These are phyloP conservation scores for Ormosia semicastrata DNA, from an alignment of 306 rosid genomes.

Conservation along the genomic window DNA sequence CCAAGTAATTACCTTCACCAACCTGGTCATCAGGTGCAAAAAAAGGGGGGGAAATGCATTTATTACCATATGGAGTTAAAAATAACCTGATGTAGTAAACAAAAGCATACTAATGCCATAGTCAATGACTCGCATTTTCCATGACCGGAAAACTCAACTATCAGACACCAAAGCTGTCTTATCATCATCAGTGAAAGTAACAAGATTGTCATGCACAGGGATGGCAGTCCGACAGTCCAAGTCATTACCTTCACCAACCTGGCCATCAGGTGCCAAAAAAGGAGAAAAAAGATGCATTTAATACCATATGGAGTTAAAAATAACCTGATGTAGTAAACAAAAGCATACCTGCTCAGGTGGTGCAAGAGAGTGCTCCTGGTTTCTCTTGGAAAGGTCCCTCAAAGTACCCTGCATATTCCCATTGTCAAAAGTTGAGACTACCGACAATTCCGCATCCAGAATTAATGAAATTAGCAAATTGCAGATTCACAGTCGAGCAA, in stretches of 20 bases:
- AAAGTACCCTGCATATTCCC: conserved; percentile 62
- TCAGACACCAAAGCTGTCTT: conserved; percentile 56
- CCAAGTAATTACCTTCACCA: conserved; percentile 60
- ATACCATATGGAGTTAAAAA: background rate
- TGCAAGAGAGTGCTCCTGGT: conserved; percentile 52
- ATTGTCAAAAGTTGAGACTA: background rate
- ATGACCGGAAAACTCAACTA: conserved; percentile 38
- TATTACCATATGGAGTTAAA: background rate
- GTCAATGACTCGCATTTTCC: conserved; percentile 39
- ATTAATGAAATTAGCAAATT: background rate
- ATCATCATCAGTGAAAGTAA: conserved; percentile 53
- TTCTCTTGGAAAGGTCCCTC: conserved; percentile 84
- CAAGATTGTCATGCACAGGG: conserved; percentile 41
- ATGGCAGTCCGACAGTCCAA: conserved; percentile 46
- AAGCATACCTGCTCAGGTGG: conserved; percentile 55
- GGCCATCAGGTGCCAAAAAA: conserved; percentile 12
- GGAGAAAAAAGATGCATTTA: background rate
- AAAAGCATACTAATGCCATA: conserved; percentile 26
- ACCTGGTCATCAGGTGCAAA: conserved; percentile 44
- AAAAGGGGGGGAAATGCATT: background rate
- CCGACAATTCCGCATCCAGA: background rate
- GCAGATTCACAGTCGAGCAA: conserved; percentile 9
- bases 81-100: background rate
- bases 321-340: background rate
- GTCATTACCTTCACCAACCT: conserved; percentile 68